phyloP scores from a whole-genome alignment of 768 basidiomycete species.

The Suillus sp. region DNA sequence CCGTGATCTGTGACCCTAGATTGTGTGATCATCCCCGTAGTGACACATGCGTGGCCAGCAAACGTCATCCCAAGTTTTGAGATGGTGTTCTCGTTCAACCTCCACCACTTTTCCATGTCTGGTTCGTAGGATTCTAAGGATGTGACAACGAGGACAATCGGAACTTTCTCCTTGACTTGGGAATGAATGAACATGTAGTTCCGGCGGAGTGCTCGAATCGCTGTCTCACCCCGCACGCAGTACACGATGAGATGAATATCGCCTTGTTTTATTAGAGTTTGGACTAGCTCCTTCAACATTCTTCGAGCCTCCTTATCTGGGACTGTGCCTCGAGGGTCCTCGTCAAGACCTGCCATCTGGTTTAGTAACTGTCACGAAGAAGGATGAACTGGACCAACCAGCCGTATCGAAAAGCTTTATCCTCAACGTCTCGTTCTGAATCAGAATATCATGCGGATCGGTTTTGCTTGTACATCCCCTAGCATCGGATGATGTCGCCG shows the following conservation, averaged over 20 bases:
- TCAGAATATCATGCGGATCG: too few species aligned
- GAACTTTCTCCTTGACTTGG: constrained; percentile 35
- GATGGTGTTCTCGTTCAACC: constrained; percentile 33
- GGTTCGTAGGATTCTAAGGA: constrained; percentile 35
- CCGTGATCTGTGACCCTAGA: neutral
- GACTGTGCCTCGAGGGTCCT: constrained; percentile 30
- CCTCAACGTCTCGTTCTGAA: neutral
- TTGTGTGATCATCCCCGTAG: constrained; percentile 9
- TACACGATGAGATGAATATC: constrained; percentile 35
- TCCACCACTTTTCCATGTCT: constrained; percentile 43
- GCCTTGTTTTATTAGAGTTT: constrained; percentile 25
- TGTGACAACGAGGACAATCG: constrained; percentile 36
- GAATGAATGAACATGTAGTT: constrained; percentile 35
- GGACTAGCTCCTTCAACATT: constrained; percentile 34
- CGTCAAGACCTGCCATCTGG: neutral
- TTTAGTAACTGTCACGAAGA: neutral
- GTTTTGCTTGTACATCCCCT: neutral
- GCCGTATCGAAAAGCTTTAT: neutral
- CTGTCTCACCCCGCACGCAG: constrained; percentile 33
- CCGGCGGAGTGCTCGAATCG: constrained; percentile 25
- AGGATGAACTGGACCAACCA: neutral
- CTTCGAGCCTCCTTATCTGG: constrained; percentile 28
- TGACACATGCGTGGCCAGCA: neutral
- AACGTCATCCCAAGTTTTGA: constrained; percentile 20
- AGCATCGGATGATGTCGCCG: neutral